Conservation (phyloP, 1,284 basidiomycete genomes). For the Cerioporus squamosus region DNA sequence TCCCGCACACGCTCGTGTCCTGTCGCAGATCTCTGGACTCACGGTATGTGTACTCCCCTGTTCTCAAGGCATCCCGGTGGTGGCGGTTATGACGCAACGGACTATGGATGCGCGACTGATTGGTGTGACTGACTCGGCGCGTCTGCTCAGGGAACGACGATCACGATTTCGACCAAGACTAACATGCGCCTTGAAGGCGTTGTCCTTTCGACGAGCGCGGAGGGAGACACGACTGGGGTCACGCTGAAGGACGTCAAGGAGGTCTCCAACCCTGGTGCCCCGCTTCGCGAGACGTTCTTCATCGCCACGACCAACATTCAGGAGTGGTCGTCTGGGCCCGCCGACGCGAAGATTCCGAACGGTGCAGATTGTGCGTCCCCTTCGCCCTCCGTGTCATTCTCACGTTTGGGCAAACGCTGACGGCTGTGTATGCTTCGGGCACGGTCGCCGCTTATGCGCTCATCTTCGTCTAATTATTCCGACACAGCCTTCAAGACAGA, state of each 20-base stretch:
- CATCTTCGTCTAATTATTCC: not conserved
- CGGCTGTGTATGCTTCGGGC: constrained; percentile 12
- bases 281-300: constrained; percentile 71
- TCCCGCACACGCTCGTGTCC: constrained; percentile 53
- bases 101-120: constrained; percentile 8
- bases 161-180: constrained; percentile 72
- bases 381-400: constrained; percentile 5
- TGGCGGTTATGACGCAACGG: constrained; percentile 12
- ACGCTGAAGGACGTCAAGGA: constrained; percentile 79
- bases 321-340: constrained; percentile 72
- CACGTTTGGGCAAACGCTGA: constrained; percentile 11
- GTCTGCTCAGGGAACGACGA: constrained; percentile 63
- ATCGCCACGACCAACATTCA: constrained; percentile 74
- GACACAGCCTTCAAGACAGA: constrained; percentile 85
- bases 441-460: not conserved
- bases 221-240: constrained; percentile 72
- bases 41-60: constrained; percentile 51
- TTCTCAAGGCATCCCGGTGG: not conserved
- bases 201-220: constrained; percentile 60
- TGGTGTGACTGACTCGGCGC: constrained; percentile 2
- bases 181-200: constrained; percentile 73
- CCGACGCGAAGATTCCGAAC: constrained; percentile 65
- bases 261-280: constrained; percentile 60
- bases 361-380: constrained; percentile 61
- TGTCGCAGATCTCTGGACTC: constrained; percentile 65